Base-by-base conservation (phyloP, 2,329 filamentous ascomycete species). In the Hymenoscyphus scutula region DNA sequence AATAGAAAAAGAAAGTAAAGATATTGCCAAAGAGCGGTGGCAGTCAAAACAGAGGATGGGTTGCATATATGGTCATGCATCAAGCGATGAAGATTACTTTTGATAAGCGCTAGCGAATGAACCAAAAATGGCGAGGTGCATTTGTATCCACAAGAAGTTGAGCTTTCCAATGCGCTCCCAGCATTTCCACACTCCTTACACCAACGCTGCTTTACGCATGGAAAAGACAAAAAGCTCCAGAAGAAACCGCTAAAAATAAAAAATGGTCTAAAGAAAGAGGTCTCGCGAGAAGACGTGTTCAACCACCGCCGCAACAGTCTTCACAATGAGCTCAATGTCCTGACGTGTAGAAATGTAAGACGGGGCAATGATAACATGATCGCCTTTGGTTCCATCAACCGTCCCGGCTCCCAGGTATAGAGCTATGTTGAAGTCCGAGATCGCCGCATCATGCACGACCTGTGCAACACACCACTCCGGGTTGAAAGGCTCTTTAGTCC, bases 281-380 rank as follows among this genome's bases (percentile, higher is more conserved):
- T 51, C 23, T 51, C 25, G 45, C 19, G 45, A 51, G 53, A 73
- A 72, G 45, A 72, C 69, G 29, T 64, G 58, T 7, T 65, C 58
- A 7, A 73, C 62, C 15, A 69, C 69, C 13, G 63, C 66, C 17
- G 64, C 62, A 25, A 63, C 64, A 1, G 75, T 76, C 34, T 81
- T 75, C 5, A 84, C 84, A 59, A 89, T 83, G 27, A 77, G 70
- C 15, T 81, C 79, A 48, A 89, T 76, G 53, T 87, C 80, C 13
- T 78, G 77, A 58, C 77, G 75, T 0, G 79, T 82, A 48, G 85
- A 77, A 66, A 81, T 85, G 73, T 84, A 89, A 3, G 85, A 78
- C 19, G 87, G 87, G 8, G 84, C 81, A 23, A 89, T 69, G 38
- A 89, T 77, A 53, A 89, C 76, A 73, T 88, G 84, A 68, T 89